phyloP scores from a whole-genome alignment of 1,284 basidiomycete species.

The Ceratobasidium sp. region DNA sequence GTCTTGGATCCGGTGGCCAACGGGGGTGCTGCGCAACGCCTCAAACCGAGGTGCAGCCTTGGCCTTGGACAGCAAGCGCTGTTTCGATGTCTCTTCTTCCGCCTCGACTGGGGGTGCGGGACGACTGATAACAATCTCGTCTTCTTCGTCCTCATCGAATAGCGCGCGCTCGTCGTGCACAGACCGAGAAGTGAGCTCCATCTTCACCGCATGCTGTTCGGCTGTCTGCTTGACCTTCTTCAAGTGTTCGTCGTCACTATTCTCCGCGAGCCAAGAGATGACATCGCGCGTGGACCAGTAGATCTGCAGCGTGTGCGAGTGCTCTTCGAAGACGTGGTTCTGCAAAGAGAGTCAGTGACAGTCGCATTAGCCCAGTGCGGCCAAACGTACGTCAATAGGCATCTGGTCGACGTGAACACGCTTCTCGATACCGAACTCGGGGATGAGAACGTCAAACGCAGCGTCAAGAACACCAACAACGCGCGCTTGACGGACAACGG shows the following conservation, averaged over 20 bases:
- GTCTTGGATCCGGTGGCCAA: slow-evolving; percentile 92
- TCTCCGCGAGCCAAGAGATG: slow-evolving; percentile 92
- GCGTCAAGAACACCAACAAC: slow-evolving; percentile 95
- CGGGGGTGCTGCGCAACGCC: slow-evolving; percentile 73
- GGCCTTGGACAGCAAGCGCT: slow-evolving; percentile 78
- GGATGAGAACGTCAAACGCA: slow-evolving; percentile 93
- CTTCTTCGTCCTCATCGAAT: slow-evolving; percentile 84
- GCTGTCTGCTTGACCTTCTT: slow-evolving; percentile 91
- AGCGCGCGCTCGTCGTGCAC: slow-evolving; percentile 87
- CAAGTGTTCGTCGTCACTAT: slow-evolving; percentile 92
- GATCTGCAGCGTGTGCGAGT: slow-evolving; percentile 86
- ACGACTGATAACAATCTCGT: slow-evolving; percentile 80
- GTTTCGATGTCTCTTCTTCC: slow-evolving; percentile 70
- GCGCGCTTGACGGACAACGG: slow-evolving; percentile 91
- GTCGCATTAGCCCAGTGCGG: slow-evolving; percentile 40
- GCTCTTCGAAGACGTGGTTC: slow-evolving; percentile 96
- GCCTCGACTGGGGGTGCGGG: slow-evolving; percentile 55
- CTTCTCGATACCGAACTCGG: slow-evolving; percentile 98
- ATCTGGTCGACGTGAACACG: slow-evolving; percentile 98
- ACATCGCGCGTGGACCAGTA: slow-evolving; percentile 94
- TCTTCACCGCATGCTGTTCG: slow-evolving; percentile 84
- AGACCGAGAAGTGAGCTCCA: slow-evolving; percentile 83
- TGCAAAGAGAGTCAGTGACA: slow-evolving; percentile 53
- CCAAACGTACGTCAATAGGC: slow-evolving; percentile 84
- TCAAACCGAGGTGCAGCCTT: slow-evolving; percentile 81